Evolutionary conservation across 78 protist genomes (phyloP).

Genomic region (Salpingoeca rosetta): DNA sequence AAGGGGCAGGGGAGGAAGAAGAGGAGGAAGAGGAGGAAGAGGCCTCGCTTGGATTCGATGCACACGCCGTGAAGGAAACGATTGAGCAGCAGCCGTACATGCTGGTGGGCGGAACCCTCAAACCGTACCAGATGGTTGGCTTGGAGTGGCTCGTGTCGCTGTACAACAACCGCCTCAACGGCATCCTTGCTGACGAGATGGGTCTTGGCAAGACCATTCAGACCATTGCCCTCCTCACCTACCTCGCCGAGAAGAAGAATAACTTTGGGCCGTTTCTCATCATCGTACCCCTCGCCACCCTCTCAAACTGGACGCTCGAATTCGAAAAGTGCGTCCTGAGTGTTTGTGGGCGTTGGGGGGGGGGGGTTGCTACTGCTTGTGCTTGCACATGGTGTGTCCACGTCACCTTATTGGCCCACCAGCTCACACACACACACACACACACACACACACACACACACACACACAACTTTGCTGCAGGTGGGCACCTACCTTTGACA

Average conservation of each 20-base stretch:
- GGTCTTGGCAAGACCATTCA: constrained; percentile 97
- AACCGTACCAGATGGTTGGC: constrained; percentile 55
- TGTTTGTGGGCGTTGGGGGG: background rate
- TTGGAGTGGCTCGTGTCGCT: constrained; percentile 86
- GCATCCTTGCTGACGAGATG: constrained; percentile 98
- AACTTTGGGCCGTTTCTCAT: constrained; percentile 85
- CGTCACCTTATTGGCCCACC: too few relatives aligned
- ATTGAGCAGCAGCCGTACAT: constrained; percentile 24
- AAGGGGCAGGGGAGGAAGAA: background rate
- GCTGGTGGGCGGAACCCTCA: constrained; percentile 34
- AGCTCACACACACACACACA: too few relatives aligned
- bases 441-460: too few relatives aligned
- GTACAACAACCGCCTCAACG: constrained; percentile 77
- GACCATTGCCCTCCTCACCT: constrained; percentile 64
- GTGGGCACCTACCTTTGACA: constrained; percentile 71
- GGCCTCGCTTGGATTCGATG: background rate
- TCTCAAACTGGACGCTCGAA: constrained; percentile 89
- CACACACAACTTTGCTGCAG: too few relatives aligned
- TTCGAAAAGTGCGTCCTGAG: constrained; percentile 47
- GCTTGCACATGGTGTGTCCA: too few relatives aligned
- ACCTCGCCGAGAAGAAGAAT: constrained; percentile 47
- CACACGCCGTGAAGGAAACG: background rate
- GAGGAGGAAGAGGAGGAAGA: background rate
- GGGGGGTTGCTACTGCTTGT: background rate
- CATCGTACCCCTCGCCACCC: constrained; percentile 91